Percentiles rank a stretch among this genome's conserved stretches.
phyloP scores from a whole-genome alignment of 768 basidiomycete species.

The Termitomyces bulborhizus region DNA sequence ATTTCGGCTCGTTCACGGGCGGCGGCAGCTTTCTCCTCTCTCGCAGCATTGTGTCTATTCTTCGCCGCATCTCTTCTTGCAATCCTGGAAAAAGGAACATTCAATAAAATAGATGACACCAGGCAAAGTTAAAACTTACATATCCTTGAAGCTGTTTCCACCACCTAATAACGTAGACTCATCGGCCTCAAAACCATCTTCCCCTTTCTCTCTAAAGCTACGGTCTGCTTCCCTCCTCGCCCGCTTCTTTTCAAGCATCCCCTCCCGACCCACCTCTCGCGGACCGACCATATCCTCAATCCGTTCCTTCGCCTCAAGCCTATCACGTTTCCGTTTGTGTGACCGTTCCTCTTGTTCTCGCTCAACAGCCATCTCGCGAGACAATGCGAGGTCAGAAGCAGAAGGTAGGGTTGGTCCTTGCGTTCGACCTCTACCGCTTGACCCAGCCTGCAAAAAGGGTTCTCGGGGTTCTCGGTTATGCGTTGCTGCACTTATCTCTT shows the following conservation, averaged over 20 bases:
- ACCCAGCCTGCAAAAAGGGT: constrained; percentile 15
- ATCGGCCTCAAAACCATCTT: constrained; percentile 70
- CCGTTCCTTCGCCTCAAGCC: constrained; percentile 57
- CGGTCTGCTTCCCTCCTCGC: constrained; percentile 66
- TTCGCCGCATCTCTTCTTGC: constrained; percentile 71
- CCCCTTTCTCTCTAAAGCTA: constrained; percentile 70
- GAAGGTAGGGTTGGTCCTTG: constrained; percentile 68
- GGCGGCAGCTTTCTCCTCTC: constrained; percentile 44
- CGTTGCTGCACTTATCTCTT: constrained; percentile 50
- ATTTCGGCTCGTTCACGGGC: constrained; percentile 57
- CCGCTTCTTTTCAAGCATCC: constrained; percentile 82
- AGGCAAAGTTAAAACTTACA: constrained; percentile 37
- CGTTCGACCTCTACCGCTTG: constrained; percentile 33
- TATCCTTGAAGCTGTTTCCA: constrained; percentile 73
- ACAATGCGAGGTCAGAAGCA: constrained; percentile 60
- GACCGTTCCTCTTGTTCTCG: constrained; percentile 43
- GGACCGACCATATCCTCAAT: constrained; percentile 78
- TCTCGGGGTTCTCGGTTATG: constrained; percentile 24
- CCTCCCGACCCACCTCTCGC: constrained; percentile 76
- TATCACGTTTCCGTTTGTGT: constrained; percentile 62
- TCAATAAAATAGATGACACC: not conserved
- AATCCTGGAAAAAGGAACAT: constrained; percentile 39
- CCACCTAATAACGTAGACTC: constrained; percentile 80
- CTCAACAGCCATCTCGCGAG: constrained; percentile 57
- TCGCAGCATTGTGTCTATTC: constrained; percentile 40